Evolutionary conservation across 2,329 filamentous ascomycete species (phyloP), one percentile per base, ranked within the genome.

Genomic region (Acarospora socialis): DNA sequence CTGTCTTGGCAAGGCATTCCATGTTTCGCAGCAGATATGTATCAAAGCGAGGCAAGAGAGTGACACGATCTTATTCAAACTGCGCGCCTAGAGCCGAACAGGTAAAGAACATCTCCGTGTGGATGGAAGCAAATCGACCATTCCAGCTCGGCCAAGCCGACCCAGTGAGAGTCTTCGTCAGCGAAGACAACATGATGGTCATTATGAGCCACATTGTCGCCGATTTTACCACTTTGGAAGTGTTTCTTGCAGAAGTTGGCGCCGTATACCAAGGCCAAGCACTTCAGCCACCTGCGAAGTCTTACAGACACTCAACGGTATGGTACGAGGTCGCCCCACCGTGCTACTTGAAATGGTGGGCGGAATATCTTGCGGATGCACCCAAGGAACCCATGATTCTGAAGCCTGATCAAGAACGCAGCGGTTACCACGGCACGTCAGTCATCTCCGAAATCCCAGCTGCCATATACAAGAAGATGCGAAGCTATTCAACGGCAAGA

Each of bases 191-290:
- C 1, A 28, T 56, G 3, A 20, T 52, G 4, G 37, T 49, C 12
- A 33, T 45, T 2, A 30, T 44, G 25, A 48, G 44, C 18, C 53
- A 56, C 32, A 54, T 56, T 28, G 44, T 56, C 7, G 46, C 44
- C 30, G 53, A 56, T 35, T 40, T 47, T 4, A 54, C 51, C 4
- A 39, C 53, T 3, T 34, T 56, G 1, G 21, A 39, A 5, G 33
- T 45, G 8, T 26, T 56, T 2, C 37, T 54, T 5, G 23, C 34
- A 5, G 50, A 55, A 25, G 44, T 49, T 6, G 29, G 33, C 2
- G 22, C 26, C 3, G 6, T 39, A 3, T 54, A 51, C 30, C 33
- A 37, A 16, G 39, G 35, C 13, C 16, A 20, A 5, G 5, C 10
- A 9, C 21, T 33, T 21, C 6, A 21, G 8, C 30, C 39, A 4